Evolutionary conservation across 352 stramenopile genomes (phyloP), one percentile per base, ranked within the genome.

Genomic region (Elongisporangium prolatum): DNA sequence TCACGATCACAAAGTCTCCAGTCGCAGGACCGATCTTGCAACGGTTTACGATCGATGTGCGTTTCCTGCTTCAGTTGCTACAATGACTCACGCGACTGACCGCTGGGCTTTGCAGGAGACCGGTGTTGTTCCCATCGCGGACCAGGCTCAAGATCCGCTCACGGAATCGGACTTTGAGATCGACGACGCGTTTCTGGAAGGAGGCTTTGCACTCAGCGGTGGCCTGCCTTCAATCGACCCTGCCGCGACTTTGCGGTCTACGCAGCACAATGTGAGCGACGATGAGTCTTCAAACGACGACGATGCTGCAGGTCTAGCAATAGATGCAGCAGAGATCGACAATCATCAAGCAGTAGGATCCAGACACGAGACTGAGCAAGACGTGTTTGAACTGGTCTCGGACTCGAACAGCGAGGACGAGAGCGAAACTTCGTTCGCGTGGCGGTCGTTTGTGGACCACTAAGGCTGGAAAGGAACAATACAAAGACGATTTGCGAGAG

Each of bases 1-100:
- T 93, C 21, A 74, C 71, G 14, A 74, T 91, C 48, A 72, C 77
- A 51, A 93, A 91, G 65, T 86, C 74, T 40, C 75, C 81, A 16
- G 72, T 71, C 20, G 69, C 81, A 21, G 77, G 69, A 37, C 72
- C 80, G 54, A 58, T 84, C 22, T 58, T 88, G n/a, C 77, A 90
- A 57, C 83, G 79, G 4, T 91, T 90, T 53, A 63, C 61, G 10
- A 66, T 92, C 60, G 72, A 75, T 44, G 82, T 91, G 52, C 21
- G 66, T 62, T n/a, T 11, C 13, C 52, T n/a, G 2, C 24, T 56
- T 63, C 13, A 54, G 59, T 38, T 40, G 8, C 24, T 57, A 18
- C 9, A n/a, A 28, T 54, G 2, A 51, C 47, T 25, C 24, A 48
- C 17, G 5, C 5, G 24, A 34, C 24, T 34, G 24, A 34, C 7